Evolutionary conservation across 2,329 filamentous ascomycete genomes (phyloP), one percentile per base, ranked within the genome.

Genomic region (Pseudogymnoascus sp.): DNA sequence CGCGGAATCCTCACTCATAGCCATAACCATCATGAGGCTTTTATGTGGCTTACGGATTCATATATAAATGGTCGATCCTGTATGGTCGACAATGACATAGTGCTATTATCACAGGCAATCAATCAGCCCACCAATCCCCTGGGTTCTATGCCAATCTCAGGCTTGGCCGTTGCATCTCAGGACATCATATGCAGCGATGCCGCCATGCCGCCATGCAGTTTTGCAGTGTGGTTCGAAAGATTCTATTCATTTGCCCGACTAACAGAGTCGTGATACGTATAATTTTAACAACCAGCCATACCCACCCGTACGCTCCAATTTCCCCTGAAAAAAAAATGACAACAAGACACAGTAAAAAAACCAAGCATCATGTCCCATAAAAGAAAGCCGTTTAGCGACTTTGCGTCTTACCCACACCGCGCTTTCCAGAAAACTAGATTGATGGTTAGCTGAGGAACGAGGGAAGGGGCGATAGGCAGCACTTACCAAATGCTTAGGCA

Each of bases 401-500:
- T 71, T 84, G 79, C 63, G 91, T 93, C 82, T 94, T 96, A 77
- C 94, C 93, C 73, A 96, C 92, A 66, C 90, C 88, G 75, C 94
- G 89, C 83, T 97, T 99, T 71, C 94, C 94, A 65, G 89, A 82
- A 74, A 91, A 86, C 90, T 92, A 66, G 60, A 10, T 66, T 55
- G 52, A 58, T 39, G 19, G 67, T 78, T 72, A 76, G 77, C 69
- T 65, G 11, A 61, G 2, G 35, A 35, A 63, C 49, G 52, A 63
- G 59, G 29, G 60, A 62, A 41, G 16, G 14, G 29, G 49, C 26
- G 41, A 16, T 59, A 63, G n/a, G 35, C 12, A 45, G 66, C 69
- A 83, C 87, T 76, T 83, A 96, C 88, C 84, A 99, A 81, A 79
- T 97, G 94, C 80, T 96, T 99, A 66, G 87, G 85, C 76, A 96